Evolutionary conservation across 371 early-diverging fungal species (phyloP), one percentile per base, ranked within the genome.

Genomic region (Apophysomyces ossiformis): DNA sequence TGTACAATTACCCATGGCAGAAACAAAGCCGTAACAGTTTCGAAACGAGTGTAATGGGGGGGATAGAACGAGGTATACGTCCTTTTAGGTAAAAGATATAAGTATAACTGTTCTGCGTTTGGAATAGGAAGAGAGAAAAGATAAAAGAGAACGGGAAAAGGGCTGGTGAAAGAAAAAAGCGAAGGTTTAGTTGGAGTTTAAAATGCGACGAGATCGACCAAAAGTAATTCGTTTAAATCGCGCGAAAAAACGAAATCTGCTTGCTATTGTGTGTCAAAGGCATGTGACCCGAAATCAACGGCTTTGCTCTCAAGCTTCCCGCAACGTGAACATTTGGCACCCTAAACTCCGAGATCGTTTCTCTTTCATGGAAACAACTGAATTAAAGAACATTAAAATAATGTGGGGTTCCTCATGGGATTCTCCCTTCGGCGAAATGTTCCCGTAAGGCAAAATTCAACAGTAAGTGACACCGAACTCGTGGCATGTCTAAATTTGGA

Each of bases 1-100:
- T 18, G 47, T 56, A 18, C 64, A 63, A 57, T 63, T 63, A 56
- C 64, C 64, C 64, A 63, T 63, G 64, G 18, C 36, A 50, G 54
- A 50, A 18, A 50, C 21, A 16, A 41, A 41, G 54, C 21, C 21
- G 21, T 18, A 50, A 21, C n/a, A 18, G 21, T 21, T 43, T 6
- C 9, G 21, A 50, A 50, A 50, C 54, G 54, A 50, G 21, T 21
- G 54, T 50, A 50, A 50, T 50, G 54, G 54, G 54, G 54, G 54
- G 21, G 54, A 50, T 9, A 18, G 21, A 8, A 13, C 11, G 21
- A 26, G 54, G 54, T 50, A 50, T 50, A 50, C 21, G 54, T 21
- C 54, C 54, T 50, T 16, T n/a, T 21, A 16, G 11, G 11, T 47
- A 7, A 21, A 7, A 21, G n/a, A 5, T 50, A 7, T 6, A 18